Evolutionary conservation across 2,329 filamentous ascomycete genomes (phyloP), one percentile per base, ranked within the genome.

Genomic region (Calonectria pteridis): DNA sequence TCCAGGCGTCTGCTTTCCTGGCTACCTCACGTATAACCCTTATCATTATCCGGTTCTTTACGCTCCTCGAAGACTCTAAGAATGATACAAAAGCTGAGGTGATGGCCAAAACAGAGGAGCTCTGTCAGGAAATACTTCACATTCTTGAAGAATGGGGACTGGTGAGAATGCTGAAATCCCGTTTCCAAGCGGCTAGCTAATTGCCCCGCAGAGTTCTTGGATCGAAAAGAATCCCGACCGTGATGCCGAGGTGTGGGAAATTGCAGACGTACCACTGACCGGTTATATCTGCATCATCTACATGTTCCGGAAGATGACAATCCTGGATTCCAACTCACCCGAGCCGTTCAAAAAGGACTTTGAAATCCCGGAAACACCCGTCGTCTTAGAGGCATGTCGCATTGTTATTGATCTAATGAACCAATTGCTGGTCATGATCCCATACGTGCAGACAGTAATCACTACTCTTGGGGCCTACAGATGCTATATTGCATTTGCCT

Each of bases 271-370:
- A n/a, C 73, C 81, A 6, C 68, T 84, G 6, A 81, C 79, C 0
- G 80, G 81, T 0, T 82, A 82, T 51, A 82, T 80, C 16, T 5
- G 80, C 77, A 66, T 78, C 83, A 62, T 84, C 33, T 84, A 82
- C 73, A 84, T 84, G 81, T 81, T 83, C 26, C 80, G 82, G 59
- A 84, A 83, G 62, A 79, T 80, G 74, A 75, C 75, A 26, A 72
- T 80, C 10, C 77, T 82, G 14, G 72, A 80, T 62, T 77, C 78
- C 1, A 79, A 69, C n/a, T 82, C 80, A 5, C 81, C 81, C 1
- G 72, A 71, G 2, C 80, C 79, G 5, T 76, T 80, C 18, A 69
- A 75, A 31, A 81, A 77, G 7, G 81, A 82, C 16, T 55, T 80
- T 2, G 81, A 82, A 7, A 80, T 82, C 1, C 81, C 80, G 20